Base-by-base conservation (phyloP, 2,329 filamentous ascomycete species). In the Colletotrichum tanaceti region DNA sequence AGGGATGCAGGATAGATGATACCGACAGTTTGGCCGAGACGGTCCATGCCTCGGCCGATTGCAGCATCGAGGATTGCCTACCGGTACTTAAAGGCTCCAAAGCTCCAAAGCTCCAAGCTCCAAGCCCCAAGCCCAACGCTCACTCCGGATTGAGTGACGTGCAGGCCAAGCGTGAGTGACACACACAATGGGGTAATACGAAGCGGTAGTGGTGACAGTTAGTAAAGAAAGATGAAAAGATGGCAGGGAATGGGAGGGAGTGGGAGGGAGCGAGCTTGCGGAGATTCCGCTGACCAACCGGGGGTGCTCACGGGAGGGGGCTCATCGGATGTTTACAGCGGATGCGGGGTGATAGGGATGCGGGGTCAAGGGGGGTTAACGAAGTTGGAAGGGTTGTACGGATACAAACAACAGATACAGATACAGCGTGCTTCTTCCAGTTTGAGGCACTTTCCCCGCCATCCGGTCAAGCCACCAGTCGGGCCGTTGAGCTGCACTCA, bases 391-490 rank as follows among this genome's bases (percentile, higher is more conserved):
- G 32, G 46, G 22, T 32, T 44, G 53, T 44, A n/a, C 28, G 28
- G 7, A 28, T 28, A 6, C 28, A 28, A 6, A 28, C 1, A 5
- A 6, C 28, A 28, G 28, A 28, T 4, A 28, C 6, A 28, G 28
- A 28, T 9, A 32, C 28, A 32, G 7, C 28, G 28, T 32, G 7
- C 28, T 32, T 32, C 7, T 2, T 32, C 28, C 59, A 44, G 47
- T 46, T 35, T 32, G 22, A 47, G 57, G 14, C 24, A 28, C 46
- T 44, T 64, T 32, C 60, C 62, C 65, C 65, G 55, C 61, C 60
- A 64, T 68, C 53, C n/a, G 22, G 38, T 68, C 65, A 65, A 68
- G 65, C 62, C 65, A 68, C 62, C 50, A 68, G 62, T 68, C 62
- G 65, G 65, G 65, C 65, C 65, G 65, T 68, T 68, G 50, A 28